A percentile compares a stretch with the other conserved stretches of the same genome.
Conservation (phyloP, 2,329 filamentous ascomycete species). For the Neurospora sp. region DNA sequence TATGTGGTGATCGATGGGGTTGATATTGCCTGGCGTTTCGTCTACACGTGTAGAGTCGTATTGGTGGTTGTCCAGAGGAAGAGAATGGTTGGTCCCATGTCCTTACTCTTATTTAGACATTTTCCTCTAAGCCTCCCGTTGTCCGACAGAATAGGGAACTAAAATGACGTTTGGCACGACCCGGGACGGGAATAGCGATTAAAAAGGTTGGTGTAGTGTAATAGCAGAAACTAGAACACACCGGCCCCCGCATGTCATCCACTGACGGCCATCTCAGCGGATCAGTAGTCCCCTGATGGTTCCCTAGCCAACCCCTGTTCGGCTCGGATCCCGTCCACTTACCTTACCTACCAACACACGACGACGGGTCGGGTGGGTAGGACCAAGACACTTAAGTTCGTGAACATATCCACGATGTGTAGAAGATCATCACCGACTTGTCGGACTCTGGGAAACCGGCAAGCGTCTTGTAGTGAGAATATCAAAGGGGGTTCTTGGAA, state of each 20-base stretch:
- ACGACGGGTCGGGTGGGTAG: not conserved
- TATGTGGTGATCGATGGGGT: not conserved
- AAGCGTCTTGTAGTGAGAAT: not conserved
- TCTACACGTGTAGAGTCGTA: not conserved
- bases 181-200: not conserved
- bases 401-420: not conserved
- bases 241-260: not conserved
- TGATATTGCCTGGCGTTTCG: not conserved
- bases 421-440: not conserved
- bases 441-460: not conserved
- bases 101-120: not conserved
- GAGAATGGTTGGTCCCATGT: not conserved
- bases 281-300: not conserved
- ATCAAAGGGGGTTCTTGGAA: not conserved
- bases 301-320: not conserved
- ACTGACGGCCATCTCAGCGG: not conserved
- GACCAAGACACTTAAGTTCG: not conserved
- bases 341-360: not conserved
- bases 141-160: not conserved
- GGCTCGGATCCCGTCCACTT: not conserved
- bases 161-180: not conserved
- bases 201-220: not conserved
- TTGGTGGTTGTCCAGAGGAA: not conserved
- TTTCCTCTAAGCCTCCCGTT: not conserved
- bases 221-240: not conserved